Base-by-base conservation (phyloP, 2,329 filamentous ascomycete species). In the Clonostachys solani region DNA sequence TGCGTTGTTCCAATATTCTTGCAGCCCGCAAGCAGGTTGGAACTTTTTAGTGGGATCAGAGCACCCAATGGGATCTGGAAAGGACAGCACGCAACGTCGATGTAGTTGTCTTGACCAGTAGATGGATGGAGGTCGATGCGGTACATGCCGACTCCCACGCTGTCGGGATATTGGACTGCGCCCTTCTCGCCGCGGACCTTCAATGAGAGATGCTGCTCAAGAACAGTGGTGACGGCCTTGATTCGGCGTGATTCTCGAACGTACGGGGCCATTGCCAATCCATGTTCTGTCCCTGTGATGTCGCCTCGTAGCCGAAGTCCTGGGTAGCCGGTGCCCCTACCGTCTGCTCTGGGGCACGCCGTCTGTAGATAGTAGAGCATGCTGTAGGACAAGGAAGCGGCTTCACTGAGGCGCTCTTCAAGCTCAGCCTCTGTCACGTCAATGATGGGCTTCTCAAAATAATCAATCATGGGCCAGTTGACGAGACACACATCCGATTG, bases 401-500 rank as follows among this genome's bases (percentile, higher is more conserved):
- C 57, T 13, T 43, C 48, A 3, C 42, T 40, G 3, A 60, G 44
- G 2, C 56, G 47, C 1, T 46, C 40, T 12, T 54, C 52, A 0
- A 58, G 33, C 19, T 59, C 51, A 6, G 48, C 18, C 4, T 60
- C 56, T 0, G 49, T 33, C 0, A 57, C 52, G 13, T 60, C 57
- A 18, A 60, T 57, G 34, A 60, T 59, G 37, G 57, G 55, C 10
- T 56, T 56, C 45, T 60, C 58, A 2, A 60, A 60, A 47, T 60
- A 60, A 15, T 60, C 58, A 6, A 60, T 60, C 58, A 60, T 60
- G 0, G 58, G 58, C 58, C 58, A 60, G 42, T 60, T 60, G 10
- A 60, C 58, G 38, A 60, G 50, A 13, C 57, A 60, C 1, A 60
- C 49, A 37, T 60, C 58, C 0, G 58, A 60, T 3, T 42, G 40